Base-by-base conservation (phyloP, 306 rosid genomes). In the Ormosia emarginata region DNA sequence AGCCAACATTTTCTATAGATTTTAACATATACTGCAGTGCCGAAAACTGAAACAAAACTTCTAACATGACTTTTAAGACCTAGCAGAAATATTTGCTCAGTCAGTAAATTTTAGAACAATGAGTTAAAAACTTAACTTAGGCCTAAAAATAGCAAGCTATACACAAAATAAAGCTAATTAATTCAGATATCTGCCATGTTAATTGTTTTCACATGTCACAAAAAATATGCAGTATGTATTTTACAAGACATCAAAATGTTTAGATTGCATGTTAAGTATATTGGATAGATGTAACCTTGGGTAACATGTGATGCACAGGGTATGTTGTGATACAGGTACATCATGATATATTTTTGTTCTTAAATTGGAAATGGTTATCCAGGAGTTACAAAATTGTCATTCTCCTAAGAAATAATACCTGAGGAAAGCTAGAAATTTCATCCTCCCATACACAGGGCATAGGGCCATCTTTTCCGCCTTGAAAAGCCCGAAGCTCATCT, bases 401-500 rank as follows among this genome's bases (percentile, higher is more conserved):
- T 73, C 32, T 74, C 36, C 34, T 29, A 47, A 58, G 37, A 44
- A 75, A 43, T 7, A 67, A 67, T 88, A 95, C 99, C 97, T 89
- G 99, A 66, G 98, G 94, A 89, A 95, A 95, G 86, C 92, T 89
- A 83, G 93, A 89, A 87, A 90, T 78, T 72, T 95, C 99, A 12
- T 79, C 86, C 91, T 92, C 99, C 99, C 99, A 95, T 74, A 90
- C 88, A 55, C 92, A 89, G 2, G 97, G 97, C 90, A 95, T 65
- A 69, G 92, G 90, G 78, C 99, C 97, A 87, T 93, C 98, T 82
- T 89, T 89, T 81, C 97, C 96, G 11, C 99, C 99, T 90, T 93
- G 97, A 85, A 95, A 95, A 68, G 98, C 98, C 55, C 99, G 97
- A 75, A 95, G 95, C 82, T 93, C 99, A 79, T 95, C 99, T 87